Percentiles rank a stretch among this genome's conserved stretches.
Evolutionary conservation across 2,329 filamentous ascomycete genomes (phyloP).

Genomic region (Botrytis porri): DNA sequence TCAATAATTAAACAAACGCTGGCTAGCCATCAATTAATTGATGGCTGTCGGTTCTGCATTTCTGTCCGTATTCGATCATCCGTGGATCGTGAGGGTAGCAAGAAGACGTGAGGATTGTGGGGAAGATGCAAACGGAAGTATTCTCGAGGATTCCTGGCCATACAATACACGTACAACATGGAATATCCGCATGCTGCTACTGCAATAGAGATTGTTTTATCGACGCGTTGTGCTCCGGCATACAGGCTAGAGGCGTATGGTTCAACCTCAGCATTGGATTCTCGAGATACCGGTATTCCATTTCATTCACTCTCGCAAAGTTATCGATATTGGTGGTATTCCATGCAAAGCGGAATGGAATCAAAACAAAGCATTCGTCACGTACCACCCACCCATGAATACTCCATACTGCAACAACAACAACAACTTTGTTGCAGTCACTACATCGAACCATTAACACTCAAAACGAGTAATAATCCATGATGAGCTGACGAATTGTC

Average conservation of each 20-base stretch:
- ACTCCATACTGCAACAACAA: neutral
- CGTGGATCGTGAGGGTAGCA: neutral
- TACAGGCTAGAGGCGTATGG: neutral
- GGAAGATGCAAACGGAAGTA: neutral
- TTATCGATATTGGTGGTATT: neutral
- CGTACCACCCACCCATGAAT: neutral
- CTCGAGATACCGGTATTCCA: neutral
- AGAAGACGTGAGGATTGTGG: neutral
- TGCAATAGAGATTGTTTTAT: neutral
- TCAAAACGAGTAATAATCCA: neutral
- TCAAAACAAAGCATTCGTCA: neutral
- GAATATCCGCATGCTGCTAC: neutral
- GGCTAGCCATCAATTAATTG: neutral
- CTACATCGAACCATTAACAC: neutral
- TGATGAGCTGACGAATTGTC: neutral
- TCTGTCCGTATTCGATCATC: neutral
- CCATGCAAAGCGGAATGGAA: neutral
- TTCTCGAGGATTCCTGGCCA: neutral
- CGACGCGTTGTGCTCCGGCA: neutral
- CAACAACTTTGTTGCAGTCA: neutral
- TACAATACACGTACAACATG: neutral
- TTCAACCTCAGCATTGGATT: neutral
- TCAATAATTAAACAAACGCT: neutral
- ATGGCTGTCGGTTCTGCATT: neutral
- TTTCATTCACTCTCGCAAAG: neutral